These are phyloP conservation scores for Fulvia fulva DNA, from an alignment of 2,329 filamentous ascomycete species.

Conservation along the genomic window DNA sequence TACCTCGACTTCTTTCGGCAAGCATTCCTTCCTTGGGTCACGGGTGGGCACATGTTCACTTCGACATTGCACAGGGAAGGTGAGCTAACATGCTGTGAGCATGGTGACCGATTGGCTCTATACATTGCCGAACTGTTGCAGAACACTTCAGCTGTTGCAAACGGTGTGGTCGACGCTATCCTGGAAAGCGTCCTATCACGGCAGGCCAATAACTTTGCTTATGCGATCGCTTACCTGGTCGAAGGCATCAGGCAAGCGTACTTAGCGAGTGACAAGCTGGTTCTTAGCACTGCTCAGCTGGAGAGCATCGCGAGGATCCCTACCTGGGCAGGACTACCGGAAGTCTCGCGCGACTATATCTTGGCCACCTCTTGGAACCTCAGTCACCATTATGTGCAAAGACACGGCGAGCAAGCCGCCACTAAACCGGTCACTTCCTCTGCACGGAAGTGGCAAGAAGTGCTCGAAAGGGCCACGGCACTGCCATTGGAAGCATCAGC, in stretches of 20 bases:
- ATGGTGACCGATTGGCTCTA: constrained; percentile 38
- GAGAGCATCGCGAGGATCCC: constrained; percentile 19
- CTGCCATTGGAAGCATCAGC: constrained; percentile 8
- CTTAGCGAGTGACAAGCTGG: constrained; percentile 7
- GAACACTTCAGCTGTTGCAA: constrained; percentile 11
- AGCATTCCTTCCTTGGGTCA: constrained; percentile 47
- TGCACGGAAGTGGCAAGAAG: constrained; percentile 9
- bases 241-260: constrained; percentile 40
- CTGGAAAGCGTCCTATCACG: constrained; percentile 28
- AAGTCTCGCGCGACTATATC: constrained; percentile 40
- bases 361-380: constrained; percentile 30
- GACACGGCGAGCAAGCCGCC: not conserved
- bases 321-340: constrained; percentile 39
- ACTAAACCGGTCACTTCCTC: not conserved
- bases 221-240: constrained; percentile 41
- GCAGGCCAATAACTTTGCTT: constrained; percentile 37
- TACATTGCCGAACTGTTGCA: constrained; percentile 36
- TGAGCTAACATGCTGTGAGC: constrained; percentile 33
- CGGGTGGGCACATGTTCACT: constrained; percentile 43
- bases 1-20: constrained; percentile 37
- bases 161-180: constrained; percentile 29
- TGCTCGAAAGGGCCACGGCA: not conserved
- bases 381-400: constrained; percentile 12
- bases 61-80: constrained; percentile 34
- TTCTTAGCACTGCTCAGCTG: constrained; percentile 28